Conservation (phyloP, 108 stramenopile species). For the Nitzschia putrida region DNA sequence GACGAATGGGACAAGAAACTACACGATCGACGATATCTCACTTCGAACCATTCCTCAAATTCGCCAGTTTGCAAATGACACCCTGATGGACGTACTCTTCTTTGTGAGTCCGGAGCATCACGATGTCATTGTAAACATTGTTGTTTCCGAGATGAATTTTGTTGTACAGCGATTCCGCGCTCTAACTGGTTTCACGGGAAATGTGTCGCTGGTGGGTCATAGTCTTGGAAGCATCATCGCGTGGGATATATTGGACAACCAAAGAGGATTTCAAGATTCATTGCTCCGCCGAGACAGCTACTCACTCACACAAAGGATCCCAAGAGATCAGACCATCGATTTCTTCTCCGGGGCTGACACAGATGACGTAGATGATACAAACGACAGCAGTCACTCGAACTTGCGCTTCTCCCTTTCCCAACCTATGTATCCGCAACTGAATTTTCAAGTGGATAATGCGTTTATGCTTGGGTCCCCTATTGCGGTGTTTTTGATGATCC, state of each 20-base stretch:
- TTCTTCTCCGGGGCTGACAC: not conserved
- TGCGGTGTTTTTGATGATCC: constrained; percentile 73
- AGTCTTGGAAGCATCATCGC: constrained; percentile 61
- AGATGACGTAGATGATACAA: not conserved
- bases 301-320: too few relatives aligned
- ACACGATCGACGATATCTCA: constrained; percentile 65
- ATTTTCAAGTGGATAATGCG: constrained; percentile 54
- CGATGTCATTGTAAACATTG: constrained; percentile 69
- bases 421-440: constrained; percentile 52
- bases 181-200: constrained; percentile 51
- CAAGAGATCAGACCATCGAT: not conserved
- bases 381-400: not conserved
- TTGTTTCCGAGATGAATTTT: constrained; percentile 58
- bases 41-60: constrained; percentile 70
- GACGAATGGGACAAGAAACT: not conserved
- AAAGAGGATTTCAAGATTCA: constrained; percentile 23
- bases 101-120: constrained; percentile 73
- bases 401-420: not conserved
- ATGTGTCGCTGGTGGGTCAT: constrained; percentile 60
- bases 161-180: constrained; percentile 54
- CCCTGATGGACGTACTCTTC: constrained; percentile 74
- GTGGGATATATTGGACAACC: constrained; percentile 70
- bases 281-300: constrained; percentile 1
- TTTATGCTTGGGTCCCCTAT: constrained; percentile 69
- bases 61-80: constrained; percentile 77